phyloP scores from a whole-genome alignment of 2,329 filamentous ascomycete genomes.

The Cladobotryum mycophilum region DNA sequence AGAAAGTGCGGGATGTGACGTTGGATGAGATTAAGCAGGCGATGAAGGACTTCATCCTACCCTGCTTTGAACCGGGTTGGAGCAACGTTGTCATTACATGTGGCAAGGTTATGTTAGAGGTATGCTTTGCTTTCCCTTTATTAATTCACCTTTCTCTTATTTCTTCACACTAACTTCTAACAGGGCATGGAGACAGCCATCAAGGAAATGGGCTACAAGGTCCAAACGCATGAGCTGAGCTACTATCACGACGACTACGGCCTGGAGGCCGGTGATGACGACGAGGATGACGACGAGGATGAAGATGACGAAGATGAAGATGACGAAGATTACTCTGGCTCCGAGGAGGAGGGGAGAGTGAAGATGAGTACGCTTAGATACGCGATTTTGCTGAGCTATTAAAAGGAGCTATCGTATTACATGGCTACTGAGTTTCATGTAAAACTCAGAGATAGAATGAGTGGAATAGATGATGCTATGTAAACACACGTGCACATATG shows the following conservation, averaged over 20 bases:
- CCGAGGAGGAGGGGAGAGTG: conserved; percentile 7
- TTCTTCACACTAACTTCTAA: conserved; percentile 12
- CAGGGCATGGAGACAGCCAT: conserved; percentile 73
- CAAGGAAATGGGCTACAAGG: conserved; percentile 68
- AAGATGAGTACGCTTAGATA: conserved; percentile 1
- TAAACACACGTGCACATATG: no score
- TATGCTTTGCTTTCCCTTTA: conserved; percentile 38
- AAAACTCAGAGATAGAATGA: not conserved
- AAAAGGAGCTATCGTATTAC: not conserved
- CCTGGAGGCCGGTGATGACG: conserved; percentile 59
- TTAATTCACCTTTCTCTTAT: not conserved
- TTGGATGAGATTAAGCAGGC: conserved; percentile 70
- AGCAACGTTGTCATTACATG: conserved; percentile 87
- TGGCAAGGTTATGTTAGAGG: conserved; percentile 76
- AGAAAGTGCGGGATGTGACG: conserved; percentile 67
- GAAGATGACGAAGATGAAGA: conserved; percentile 32
- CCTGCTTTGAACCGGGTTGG: conserved; percentile 71
- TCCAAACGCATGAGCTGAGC: conserved; percentile 64
- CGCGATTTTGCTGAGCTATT: not conserved
- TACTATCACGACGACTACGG: conserved; percentile 91
- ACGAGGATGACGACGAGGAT: conserved; percentile 45
- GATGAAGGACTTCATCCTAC: conserved; percentile 68
- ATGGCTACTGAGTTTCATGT: not conserved
- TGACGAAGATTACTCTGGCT: conserved; percentile 18
- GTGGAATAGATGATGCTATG: not conserved